Percentiles rank a stretch among this genome's conserved stretches.
phyloP scores from a whole-genome alignment of 2,329 filamentous ascomycete species.

The Ambrosiella xylebori region DNA sequence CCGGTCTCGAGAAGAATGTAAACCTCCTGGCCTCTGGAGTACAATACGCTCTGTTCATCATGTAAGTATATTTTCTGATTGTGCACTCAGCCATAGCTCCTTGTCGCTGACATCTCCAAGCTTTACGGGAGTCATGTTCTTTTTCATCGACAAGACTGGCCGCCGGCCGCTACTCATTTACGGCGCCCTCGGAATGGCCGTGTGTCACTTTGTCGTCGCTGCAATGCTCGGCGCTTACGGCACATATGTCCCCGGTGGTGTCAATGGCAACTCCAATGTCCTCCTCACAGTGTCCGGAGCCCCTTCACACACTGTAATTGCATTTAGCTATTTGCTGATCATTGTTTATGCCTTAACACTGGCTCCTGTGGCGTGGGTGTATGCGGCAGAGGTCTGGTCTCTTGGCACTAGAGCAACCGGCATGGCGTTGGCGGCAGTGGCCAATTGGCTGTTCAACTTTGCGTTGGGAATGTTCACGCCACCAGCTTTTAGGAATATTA shows the following conservation, averaged over 20 bases:
- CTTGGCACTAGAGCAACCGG: conserved; percentile 42
- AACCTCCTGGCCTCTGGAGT: conserved; percentile 38
- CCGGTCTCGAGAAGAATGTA: conserved; percentile 26
- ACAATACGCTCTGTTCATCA: conserved; percentile 29
- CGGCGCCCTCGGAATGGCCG: conserved; percentile 48
- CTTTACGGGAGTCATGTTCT: conserved; percentile 20
- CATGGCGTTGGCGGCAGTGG: conserved; percentile 38
- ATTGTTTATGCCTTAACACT: conserved; percentile 47
- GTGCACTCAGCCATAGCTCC: conserved; percentile 17
- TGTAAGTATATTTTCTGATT: conserved; percentile 7
- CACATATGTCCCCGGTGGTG: conserved; percentile 23
- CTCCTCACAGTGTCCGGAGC: conserved; percentile 32
- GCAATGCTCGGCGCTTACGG: conserved; percentile 34
- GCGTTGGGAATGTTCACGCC: conserved; percentile 25
- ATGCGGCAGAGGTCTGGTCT: conserved; percentile 47
- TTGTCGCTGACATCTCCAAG: conserved; percentile 29
- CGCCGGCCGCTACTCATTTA: conserved; percentile 47
- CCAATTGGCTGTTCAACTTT: conserved; percentile 27
- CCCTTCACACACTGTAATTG: conserved; percentile 44
- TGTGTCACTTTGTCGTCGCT: conserved; percentile 39
- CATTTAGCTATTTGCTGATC: conserved; percentile 47
- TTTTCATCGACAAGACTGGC: conserved; percentile 37
- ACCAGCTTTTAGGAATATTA: conserved; percentile 22
- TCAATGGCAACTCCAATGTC: conserved; percentile 27
- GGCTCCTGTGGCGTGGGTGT: conserved; percentile 48